Evolutionary conservation across 2,329 filamentous ascomycete genomes (phyloP).

Genomic region (Beauveria australis): DNA sequence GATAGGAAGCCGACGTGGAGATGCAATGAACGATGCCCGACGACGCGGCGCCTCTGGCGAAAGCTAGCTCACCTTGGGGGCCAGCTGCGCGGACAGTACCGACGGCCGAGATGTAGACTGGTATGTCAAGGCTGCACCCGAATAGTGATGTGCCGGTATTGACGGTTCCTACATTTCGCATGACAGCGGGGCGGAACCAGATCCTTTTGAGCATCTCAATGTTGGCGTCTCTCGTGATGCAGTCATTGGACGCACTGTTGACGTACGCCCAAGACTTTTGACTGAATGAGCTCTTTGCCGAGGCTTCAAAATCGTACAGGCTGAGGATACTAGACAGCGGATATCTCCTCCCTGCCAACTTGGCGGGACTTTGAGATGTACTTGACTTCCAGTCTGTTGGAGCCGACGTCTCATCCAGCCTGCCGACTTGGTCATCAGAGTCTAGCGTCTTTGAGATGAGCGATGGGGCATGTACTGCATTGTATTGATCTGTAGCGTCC

Average conservation of each 20-base stretch:
- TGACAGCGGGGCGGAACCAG: conserved; percentile 19
- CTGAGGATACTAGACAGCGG: conserved; percentile 18
- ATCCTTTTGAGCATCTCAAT: conserved; percentile 13
- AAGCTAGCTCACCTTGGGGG: conserved; percentile 16
- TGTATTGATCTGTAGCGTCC: conserved; percentile 19
- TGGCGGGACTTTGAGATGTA: background rate
- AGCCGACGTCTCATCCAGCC: conserved; percentile 11
- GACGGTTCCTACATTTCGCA: conserved; percentile 17
- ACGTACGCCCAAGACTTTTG: conserved; percentile 20
- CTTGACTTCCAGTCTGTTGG: background rate
- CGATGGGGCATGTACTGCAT: conserved; percentile 16
- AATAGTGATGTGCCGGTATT: conserved; percentile 14
- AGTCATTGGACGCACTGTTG: conserved; percentile 19
- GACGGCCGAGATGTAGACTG: conserved; percentile 18
- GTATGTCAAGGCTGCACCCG: conserved; percentile 15
- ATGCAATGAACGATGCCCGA: conserved; percentile 10
- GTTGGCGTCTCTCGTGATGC: conserved; percentile 18
- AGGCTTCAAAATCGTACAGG: conserved; percentile 19
- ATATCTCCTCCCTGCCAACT: background rate
- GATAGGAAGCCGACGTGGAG: conserved; percentile 9
- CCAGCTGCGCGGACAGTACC: conserved; percentile 14
- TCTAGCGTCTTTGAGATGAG: conserved; percentile 16
- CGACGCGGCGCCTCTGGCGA: conserved; percentile 13
- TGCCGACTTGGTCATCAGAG: conserved; percentile 13
- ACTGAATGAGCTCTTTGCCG: conserved; percentile 10